Evolutionary conservation across 495 filamentous ascomycete genomes (phyloP).

Genomic region (Penicillium silybi): DNA sequence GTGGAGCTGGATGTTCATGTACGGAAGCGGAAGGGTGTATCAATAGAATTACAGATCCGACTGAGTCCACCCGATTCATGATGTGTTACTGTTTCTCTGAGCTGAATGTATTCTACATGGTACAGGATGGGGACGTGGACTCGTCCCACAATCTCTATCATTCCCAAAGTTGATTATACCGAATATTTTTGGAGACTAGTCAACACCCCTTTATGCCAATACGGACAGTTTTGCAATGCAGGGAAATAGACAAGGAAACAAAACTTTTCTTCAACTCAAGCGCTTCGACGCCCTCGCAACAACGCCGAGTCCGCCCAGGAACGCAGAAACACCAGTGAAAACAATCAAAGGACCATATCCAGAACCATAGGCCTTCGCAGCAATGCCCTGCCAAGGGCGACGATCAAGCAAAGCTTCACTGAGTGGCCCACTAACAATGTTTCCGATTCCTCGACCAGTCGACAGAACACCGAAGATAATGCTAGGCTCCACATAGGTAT

Average conservation of each 20-base stretch:
- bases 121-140: no score
- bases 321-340: conserved; percentile 41
- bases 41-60: background rate
- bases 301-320: conserved; percentile 38
- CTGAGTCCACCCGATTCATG: background rate
- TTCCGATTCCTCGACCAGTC: conserved; percentile 58
- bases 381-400: conserved; percentile 12
- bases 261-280: background rate
- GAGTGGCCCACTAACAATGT: conserved; percentile 52
- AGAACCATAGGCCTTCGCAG: conserved; percentile 34
- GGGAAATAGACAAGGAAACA: background rate
- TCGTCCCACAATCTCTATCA: no score
- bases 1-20: background rate
- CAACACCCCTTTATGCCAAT: no score
- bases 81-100: background rate
- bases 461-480: conserved; percentile 56
- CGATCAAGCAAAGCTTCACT: conserved; percentile 49
- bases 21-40: background rate
- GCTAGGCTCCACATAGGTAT: conserved; percentile 37
- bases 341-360: conserved; percentile 39
- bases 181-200: no score
- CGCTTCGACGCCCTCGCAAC: conserved; percentile 14
- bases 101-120: background rate
- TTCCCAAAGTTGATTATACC: no score
- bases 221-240: background rate